These are phyloP conservation scores for Phaeoacremonium minimum DNA, from an alignment of 2,329 filamentous ascomycete genomes.

Conservation along the genomic window DNA sequence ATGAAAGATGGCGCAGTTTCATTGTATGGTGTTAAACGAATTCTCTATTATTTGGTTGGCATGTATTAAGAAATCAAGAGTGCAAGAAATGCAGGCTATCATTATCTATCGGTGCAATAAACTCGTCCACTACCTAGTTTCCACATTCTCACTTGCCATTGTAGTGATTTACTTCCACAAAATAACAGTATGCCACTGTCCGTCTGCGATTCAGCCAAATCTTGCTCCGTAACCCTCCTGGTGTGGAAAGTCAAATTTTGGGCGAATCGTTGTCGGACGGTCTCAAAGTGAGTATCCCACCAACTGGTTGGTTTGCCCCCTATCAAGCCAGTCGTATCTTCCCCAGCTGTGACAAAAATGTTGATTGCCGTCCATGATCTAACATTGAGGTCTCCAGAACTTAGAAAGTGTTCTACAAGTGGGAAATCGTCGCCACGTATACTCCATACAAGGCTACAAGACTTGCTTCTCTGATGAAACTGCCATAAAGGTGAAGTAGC, in stretches of 20 bases:
- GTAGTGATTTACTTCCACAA: conserved; percentile 17
- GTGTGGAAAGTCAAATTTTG: too few relatives aligned
- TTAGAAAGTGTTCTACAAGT: conserved; percentile 10
- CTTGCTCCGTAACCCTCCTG: too few relatives aligned
- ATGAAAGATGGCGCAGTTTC: too few relatives aligned
- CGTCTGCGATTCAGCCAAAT: too few relatives aligned
- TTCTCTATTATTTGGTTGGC: too few relatives aligned
- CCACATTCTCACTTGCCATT: conserved; percentile 20
- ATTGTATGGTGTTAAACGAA: too few relatives aligned
- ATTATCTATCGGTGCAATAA: conserved; percentile 4
- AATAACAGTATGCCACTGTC: conserved; percentile 3
- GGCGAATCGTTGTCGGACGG: too few relatives aligned
- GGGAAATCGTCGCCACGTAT: conserved; percentile 13
- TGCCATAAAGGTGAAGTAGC: conserved; percentile 3
- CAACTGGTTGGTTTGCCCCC: conserved; percentile 7
- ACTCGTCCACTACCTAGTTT: conserved; percentile 2
- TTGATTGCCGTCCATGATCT: conserved; percentile 5
- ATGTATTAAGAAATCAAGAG: too few relatives aligned
- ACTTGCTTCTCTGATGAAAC: background rate
- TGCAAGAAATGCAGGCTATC: too few relatives aligned
- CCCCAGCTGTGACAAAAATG: conserved; percentile 13
- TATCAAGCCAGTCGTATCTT: conserved; percentile 4
- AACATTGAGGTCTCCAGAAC: conserved; percentile 3
- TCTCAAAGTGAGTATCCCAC: conserved; percentile 8
- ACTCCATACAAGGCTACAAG: conserved; percentile 4